Evolutionary conservation across 169 alveolate species (phyloP).

Genomic region (Blepharisma undulans): DNA sequence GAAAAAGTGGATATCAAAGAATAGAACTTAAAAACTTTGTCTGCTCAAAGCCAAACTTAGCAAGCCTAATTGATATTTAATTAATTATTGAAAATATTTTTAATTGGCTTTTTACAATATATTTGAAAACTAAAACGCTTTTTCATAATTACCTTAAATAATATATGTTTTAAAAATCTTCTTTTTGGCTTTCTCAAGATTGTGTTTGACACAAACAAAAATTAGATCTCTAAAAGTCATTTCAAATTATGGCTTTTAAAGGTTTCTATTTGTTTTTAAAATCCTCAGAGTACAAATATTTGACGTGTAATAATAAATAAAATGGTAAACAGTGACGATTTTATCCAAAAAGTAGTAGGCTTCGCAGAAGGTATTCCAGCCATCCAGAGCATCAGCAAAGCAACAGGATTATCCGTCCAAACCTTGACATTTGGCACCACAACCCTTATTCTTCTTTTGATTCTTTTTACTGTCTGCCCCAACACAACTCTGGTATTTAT

Average conservation of each 20-base stretch:
- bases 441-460: constrained; percentile 22
- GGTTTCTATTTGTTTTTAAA: background rate
- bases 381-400: background rate
- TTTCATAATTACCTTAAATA: too few relatives aligned
- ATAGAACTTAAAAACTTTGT: background rate
- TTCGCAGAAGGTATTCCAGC: background rate
- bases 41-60: background rate
- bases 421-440: background rate
- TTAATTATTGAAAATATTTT: background rate
- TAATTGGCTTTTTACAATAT: too few relatives aligned
- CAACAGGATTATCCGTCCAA: background rate
- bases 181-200: too few relatives aligned
- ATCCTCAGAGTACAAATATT: background rate
- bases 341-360: background rate
- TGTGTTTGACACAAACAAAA: too few relatives aligned
- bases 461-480: constrained; percentile 57
- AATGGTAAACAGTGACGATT: background rate
- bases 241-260: too few relatives aligned
- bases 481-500: constrained; percentile 47
- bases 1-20: background rate
- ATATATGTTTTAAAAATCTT: too few relatives aligned
- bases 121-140: too few relatives aligned
- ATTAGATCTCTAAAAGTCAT: too few relatives aligned
- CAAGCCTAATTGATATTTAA: background rate
- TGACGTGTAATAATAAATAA: background rate